Evolutionary conservation across 1,139 yeast genomes (phyloP).

Genomic region (Lodderomyces beijingensis): DNA sequence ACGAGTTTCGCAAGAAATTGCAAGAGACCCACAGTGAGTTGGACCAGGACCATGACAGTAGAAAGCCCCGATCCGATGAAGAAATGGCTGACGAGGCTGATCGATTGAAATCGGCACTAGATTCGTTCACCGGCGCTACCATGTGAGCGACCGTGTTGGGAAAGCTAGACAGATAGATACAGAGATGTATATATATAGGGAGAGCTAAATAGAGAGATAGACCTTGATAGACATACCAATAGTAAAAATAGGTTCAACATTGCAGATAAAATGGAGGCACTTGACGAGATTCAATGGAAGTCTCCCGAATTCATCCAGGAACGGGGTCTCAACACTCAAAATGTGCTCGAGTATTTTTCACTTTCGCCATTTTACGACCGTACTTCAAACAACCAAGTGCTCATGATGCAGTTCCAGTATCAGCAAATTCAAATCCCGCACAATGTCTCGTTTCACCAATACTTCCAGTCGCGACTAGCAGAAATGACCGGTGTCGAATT

Average conservation of each 20-base stretch:
- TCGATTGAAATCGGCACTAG: conserved; percentile 42
- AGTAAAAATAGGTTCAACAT: too few relatives aligned
- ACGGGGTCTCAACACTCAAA: conserved; percentile 79
- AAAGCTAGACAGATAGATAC: too few relatives aligned
- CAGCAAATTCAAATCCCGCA: conserved; percentile 55
- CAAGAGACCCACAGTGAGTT: conserved; percentile 20
- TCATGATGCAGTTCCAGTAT: conserved; percentile 93
- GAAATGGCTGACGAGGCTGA: conserved; percentile 66
- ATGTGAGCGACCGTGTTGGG: too few relatives aligned
- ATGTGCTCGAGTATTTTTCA: conserved; percentile 87
- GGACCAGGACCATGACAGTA: conserved; percentile 28
- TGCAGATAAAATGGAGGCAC: conserved; percentile 30
- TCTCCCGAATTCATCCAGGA: conserved; percentile 96
- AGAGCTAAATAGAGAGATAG: too few relatives aligned
- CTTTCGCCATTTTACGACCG: conserved; percentile 94
- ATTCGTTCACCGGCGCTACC: conserved; percentile 4
- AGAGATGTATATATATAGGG: too few relatives aligned
- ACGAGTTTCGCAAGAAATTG: conserved; percentile 3
- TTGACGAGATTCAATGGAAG: conserved; percentile 95
- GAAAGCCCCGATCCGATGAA: conserved; percentile 51
- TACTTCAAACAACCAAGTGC: conserved; percentile 87
- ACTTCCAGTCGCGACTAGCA: conserved; percentile 53
- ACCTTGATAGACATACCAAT: too few relatives aligned
- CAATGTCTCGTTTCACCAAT: conserved; percentile 30
- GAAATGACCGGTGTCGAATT: conserved; percentile 88